Evolutionary conservation across 495 filamentous ascomycete species (phyloP), one percentile per base, ranked within the genome.

Genomic region (Neohortaea acidophila): DNA sequence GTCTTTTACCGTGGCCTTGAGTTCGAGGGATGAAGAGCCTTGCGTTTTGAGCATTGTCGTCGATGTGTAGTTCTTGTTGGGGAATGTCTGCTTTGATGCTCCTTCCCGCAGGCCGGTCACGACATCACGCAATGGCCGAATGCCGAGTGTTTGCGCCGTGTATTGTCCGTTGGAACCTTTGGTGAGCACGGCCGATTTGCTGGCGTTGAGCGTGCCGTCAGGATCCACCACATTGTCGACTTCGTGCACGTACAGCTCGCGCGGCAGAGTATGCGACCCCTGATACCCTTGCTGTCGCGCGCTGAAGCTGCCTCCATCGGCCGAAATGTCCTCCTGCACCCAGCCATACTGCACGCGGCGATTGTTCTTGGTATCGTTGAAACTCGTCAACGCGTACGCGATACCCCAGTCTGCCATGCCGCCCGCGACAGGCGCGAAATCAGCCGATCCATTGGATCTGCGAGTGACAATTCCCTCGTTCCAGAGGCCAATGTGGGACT

Each of bases 261-360:
- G 52, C 1, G 61, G 59, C 1, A 66, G 55, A n/a, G 56, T 55
- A 8, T 61, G 25, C 9, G 50, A 42, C n/a, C 63, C 62, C 40
- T 64, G 59, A 47, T 55, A 66, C n/a, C 63, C 62, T 31, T 61
- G 53, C 19, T 60, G 59, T 0, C 15, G 56, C 22, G 56, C 41
- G 12, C 40, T 49, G 45, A 61, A 62, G 33, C 47, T 22, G 12
- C 51, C 51, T 28, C 31, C 42, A 18, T 54, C 46, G 25, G 41
- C 49, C 21, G 37, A 25, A 19, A 58, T 50, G 20, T 60, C 60
- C 45, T 66, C 63, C 5, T 53, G 48, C 0, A 55, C 51, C 63
- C 62, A 66, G 2, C 58, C 63, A 51, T 56, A 63, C 26, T 58
- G 48, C 7, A 66, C 61, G 10, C 63, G 49, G 5, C 62, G 52